Evolutionary conservation across 495 filamentous ascomycete genomes (phyloP).

Genomic region (Aspergillus mulundensis): DNA sequence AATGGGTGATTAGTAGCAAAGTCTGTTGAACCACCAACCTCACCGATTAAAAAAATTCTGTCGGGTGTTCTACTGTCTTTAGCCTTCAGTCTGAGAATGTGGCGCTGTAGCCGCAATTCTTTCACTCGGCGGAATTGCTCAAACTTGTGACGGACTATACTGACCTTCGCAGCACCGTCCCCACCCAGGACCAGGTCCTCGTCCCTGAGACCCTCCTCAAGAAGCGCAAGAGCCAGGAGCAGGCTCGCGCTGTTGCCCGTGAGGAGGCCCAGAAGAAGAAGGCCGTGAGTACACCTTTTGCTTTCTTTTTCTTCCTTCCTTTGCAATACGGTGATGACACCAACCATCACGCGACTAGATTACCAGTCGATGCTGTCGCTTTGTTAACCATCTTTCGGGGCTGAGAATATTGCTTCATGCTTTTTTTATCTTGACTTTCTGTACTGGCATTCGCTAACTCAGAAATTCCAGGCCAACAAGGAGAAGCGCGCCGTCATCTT

Average conservation of each 20-base stretch:
- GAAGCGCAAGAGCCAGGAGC: slow-evolving; percentile 99
- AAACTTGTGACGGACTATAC: slow-evolving; percentile 67
- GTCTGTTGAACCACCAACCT: slow-evolving; percentile 30
- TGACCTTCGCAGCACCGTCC: slow-evolving; percentile 72
- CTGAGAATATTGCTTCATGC: slow-evolving; percentile 59
- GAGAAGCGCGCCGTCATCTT: slow-evolving; percentile 97
- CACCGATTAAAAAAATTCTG: slow-evolving; percentile 74
- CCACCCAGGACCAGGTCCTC: slow-evolving; percentile 86
- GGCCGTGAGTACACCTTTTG: slow-evolving; percentile 61
- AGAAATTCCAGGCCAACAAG: slow-evolving; percentile 72
- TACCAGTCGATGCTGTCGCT: slow-evolving; percentile 88
- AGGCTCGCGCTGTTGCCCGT: slow-evolving; percentile 81
- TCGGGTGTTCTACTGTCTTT: slow-evolving; percentile 61
- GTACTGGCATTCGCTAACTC: slow-evolving; percentile 38
- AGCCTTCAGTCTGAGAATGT: slow-evolving; percentile 77
- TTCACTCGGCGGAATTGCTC: slow-evolving; percentile 69
- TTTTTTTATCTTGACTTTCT: slow-evolving; percentile 14
- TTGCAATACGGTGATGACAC: slow-evolving; percentile 63
- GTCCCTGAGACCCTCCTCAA: slow-evolving; percentile 98
- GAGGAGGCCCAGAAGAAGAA: slow-evolving; percentile 80
- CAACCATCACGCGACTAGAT: slow-evolving; percentile 85
- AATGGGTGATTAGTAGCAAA: slow-evolving; percentile 30
- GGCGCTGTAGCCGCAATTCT: slow-evolving; percentile 84
- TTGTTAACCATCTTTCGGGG: slow-evolving; percentile 99
- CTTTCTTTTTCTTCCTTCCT: slow-evolving; percentile 20